These are phyloP conservation scores for Astrephomene gubernaculifera DNA, from an alignment of 139 green algal genomes.

Conservation along the genomic window DNA sequence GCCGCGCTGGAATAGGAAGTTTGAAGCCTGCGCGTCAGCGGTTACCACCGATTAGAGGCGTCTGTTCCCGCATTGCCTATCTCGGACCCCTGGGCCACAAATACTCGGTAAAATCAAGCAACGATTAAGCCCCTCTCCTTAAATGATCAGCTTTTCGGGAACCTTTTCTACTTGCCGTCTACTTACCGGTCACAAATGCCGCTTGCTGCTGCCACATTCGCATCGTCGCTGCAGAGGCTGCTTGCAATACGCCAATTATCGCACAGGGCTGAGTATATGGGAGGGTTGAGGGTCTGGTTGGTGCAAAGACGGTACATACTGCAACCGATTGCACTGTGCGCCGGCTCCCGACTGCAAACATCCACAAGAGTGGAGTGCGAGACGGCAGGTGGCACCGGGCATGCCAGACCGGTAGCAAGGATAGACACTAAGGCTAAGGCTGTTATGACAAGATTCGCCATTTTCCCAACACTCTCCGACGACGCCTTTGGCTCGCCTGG, in stretches of 20 bases:
- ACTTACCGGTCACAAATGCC: neutral
- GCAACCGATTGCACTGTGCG: neutral
- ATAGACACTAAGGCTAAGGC: neutral
- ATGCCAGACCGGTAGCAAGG: neutral
- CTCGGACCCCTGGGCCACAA: no score
- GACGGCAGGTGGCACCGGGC: neutral
- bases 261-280: constrained; percentile 25
- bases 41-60: no score
- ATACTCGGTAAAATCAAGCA: no score
- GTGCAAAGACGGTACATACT: constrained; percentile 34
- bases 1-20: neutral
- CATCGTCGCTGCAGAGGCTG: constrained; percentile 41
- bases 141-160: no score
- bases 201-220: neutral
- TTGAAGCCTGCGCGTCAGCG: constrained; percentile 10
- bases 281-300: neutral
- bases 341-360: neutral
- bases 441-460: no score
- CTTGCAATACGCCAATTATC: neutral
- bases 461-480: no score
- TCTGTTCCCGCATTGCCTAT: no score
- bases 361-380: neutral
- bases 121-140: no score
- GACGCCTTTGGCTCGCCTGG: no score
- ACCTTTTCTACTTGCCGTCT: no score